These are phyloP conservation scores for Hypomyces perniciosus DNA, from an alignment of 2,329 filamentous ascomycete genomes.

Conservation along the genomic window DNA sequence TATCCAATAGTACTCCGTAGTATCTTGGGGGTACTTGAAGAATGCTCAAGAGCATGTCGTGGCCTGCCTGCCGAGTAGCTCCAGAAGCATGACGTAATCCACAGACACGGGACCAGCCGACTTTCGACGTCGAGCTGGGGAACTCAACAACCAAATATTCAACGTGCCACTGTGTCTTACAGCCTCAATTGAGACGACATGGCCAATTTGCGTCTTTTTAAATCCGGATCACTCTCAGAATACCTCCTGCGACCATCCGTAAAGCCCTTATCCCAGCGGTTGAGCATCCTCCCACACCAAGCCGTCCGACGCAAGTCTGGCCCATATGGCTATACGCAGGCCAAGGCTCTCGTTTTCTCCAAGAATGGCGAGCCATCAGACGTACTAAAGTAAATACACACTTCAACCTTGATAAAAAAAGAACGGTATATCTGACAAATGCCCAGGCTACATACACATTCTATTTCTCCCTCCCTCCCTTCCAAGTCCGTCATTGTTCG, in stretches of 20 bases:
- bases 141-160: no score
- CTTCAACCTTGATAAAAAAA: neutral
- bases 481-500: constrained; percentile 64
- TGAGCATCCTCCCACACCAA: constrained; percentile 18
- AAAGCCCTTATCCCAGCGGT: neutral
- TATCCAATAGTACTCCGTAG: no score
- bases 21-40: no score
- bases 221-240: neutral
- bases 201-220: neutral
- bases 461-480: constrained; percentile 69
- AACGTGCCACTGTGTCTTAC: neutral
- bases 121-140: no score
- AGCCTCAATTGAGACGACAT: neutral
- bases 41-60: no score
- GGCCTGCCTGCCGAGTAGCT: no score
- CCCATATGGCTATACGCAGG: constrained; percentile 76
- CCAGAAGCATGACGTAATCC: no score
- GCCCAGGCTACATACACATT: constrained; percentile 62
- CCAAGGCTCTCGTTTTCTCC: constrained; percentile 73
- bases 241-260: neutral
- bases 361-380: constrained; percentile 69
- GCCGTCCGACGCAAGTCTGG: constrained; percentile 47
- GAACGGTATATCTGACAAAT: neutral
- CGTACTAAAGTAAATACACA: constrained; percentile 50
- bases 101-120: no score